Evolutionary conservation across 148 eudicot genomes (phyloP).

Genomic region (Camellia japonica): DNA sequence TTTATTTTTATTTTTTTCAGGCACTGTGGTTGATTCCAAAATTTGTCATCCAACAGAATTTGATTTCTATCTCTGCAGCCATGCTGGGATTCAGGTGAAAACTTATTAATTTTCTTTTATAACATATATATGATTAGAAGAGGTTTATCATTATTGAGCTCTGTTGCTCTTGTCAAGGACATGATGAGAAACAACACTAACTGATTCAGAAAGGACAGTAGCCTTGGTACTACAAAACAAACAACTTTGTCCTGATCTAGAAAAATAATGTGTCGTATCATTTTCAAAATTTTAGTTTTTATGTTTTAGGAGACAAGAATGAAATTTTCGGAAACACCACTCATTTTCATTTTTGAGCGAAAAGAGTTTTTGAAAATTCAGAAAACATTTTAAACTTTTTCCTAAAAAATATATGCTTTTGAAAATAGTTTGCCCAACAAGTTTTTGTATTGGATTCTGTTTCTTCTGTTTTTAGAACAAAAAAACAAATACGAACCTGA

Average conservation of each 20-base stretch:
- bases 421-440: too few relatives aligned
- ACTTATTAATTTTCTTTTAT: background rate
- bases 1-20: constrained; percentile 24
- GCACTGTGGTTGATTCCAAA: constrained; percentile 78
- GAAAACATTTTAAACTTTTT: too few relatives aligned
- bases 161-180: background rate
- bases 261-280: background rate
- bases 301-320: too few relatives aligned
- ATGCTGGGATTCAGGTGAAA: constrained; percentile 72
- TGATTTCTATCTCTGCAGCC: constrained; percentile 85
- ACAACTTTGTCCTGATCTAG: background rate
- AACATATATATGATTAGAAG: background rate
- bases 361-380: too few relatives aligned
- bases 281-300: too few relatives aligned
- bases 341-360: too few relatives aligned
- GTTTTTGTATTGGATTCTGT: too few relatives aligned
- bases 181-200: background rate
- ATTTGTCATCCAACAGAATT: constrained; percentile 84
- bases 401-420: too few relatives aligned
- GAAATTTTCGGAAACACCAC: too few relatives aligned
- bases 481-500: too few relatives aligned
- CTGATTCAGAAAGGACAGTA: too few relatives aligned
- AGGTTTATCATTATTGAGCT: background rate
- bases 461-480: too few relatives aligned
- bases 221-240: background rate